Evolutionary conservation across 441 rosid genomes (phyloP), one percentile per base, ranked within the genome.

Genomic region (Rhodomyrtus psidioides): DNA sequence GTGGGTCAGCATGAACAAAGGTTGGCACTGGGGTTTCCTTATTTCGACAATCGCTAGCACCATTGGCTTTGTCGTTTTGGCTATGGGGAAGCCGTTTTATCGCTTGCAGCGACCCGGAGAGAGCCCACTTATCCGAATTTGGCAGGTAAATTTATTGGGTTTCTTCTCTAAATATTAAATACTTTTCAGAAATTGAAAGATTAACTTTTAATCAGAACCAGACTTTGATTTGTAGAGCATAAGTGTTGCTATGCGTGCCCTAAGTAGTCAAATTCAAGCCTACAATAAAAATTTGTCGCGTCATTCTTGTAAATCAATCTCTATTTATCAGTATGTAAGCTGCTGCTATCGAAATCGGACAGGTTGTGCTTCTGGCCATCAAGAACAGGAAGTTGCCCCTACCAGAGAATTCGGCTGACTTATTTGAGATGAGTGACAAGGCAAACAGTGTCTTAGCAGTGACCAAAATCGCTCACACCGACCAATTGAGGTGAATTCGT

Each of bases 1-100:
- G 30, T 92, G 89, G 84, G 86, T 92, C 28, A 92, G 88, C 84
- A 84, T 84, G 2, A 83, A 89, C 53, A 83, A 82, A 42, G 84
- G 76, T 24, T 94, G 96, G 95, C 86, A 83, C 54, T 90, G 86
- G 90, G 96, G 94, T 9, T 93, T 93, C 81, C 27, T 92, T 55
- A 89, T 91, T 44, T 81, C 91, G 10, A 87, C 91, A 7, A 55
- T 92, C 2, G 89, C 82, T 15, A 57, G 92, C 27, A 85, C 89
- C 44, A 12, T 91, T 42, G 92, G 93, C 21, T 89, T 86, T 53
- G 15, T 84, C 83, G 82, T 89, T 87, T 88, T 94, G 53, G 88
- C 87, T 9, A 0, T 84, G 6, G 97, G 95, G 42, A 92, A 90
- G 87, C 92, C 93, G 57, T 90, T 87, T 85, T 92, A 91, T 83